These are phyloP conservation scores for Raphanus hybrid DNA, from an alignment of 441 rosid species.

Conservation along the genomic window DNA sequence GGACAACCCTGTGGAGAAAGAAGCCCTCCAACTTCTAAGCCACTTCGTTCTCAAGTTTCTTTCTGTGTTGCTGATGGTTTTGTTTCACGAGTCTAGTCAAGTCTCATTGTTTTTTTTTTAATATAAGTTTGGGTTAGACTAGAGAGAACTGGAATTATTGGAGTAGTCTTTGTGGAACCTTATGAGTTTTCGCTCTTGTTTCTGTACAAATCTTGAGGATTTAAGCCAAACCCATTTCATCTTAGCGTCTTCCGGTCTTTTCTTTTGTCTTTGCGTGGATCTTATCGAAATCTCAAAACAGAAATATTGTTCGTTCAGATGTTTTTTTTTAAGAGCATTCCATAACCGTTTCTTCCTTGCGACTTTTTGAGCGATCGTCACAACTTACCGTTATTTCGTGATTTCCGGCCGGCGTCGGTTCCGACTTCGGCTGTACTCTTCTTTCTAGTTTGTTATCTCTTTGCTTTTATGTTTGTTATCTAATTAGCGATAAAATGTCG, in stretches of 20 bases:
- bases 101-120: slow-evolving; percentile 6
- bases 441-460: too few species aligned
- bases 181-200: slow-evolving; percentile 26
- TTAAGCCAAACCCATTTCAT: slow-evolving; percentile 18
- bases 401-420: too few species aligned
- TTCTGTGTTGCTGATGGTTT: slow-evolving; percentile 15
- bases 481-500: too few species aligned
- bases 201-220: slow-evolving; percentile 38
- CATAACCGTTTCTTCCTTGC: too few species aligned
- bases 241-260: slow-evolving; percentile 5
- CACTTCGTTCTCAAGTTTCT: slow-evolving; percentile 30
- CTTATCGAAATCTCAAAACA: neutral
- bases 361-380: too few species aligned
- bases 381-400: too few species aligned
- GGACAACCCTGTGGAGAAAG: slow-evolving; percentile 88
- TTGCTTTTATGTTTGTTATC: too few species aligned
- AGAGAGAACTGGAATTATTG: slow-evolving; percentile 9
- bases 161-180: slow-evolving; percentile 30
- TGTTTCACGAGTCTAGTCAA: slow-evolving; percentile 20
- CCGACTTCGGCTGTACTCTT: too few species aligned
- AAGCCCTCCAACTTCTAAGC: slow-evolving; percentile 45
- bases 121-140: slow-evolving; percentile 24
- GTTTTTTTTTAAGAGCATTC: too few species aligned
- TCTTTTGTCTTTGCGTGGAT: slow-evolving; percentile 9
- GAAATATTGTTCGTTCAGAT: slow-evolving; percentile 16